Evolutionary conservation across 2,329 filamentous ascomycete species (phyloP), one percentile per base, ranked within the genome.

Genomic region (Fusarium mundagurra): DNA sequence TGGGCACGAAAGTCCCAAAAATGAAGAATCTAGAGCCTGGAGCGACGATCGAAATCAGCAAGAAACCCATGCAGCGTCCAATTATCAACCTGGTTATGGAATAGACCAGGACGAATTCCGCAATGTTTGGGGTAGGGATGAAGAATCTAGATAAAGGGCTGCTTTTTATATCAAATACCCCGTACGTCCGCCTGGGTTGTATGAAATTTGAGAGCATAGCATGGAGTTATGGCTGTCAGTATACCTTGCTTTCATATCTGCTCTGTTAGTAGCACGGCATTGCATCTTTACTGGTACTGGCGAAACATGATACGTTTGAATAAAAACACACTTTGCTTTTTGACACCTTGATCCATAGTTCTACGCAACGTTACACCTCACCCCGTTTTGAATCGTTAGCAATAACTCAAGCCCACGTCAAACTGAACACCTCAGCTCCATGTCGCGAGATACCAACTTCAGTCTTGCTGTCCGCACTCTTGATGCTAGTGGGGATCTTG

Each of bases 381-480:
- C 41, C 61, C 58, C 47, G 10, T 45, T 59, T 55, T 39, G 29
- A 54, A 44, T 41, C 31, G 34, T 31, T 18, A 47, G 43, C 31
- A 20, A 33, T 36, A 9, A 33, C 18, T 75, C 57, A 75, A 50
- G 61, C 77, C 84, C 83, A 86, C 8, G 67, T 78, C 72, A 87
- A 64, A 60, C 81, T 86, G 48, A 86, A 86, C 16, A 86, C 82
- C 45, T 82, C 78, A 4, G 81, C 74, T 6, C 83, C 85, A 17
- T 82, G 81, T 59, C 82, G 82, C 45, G 85, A 86, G 44, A 84
- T 81, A 16, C 85, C 85, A 36, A 87, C 82, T 77, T 86, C 85
- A 13, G 83, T 77, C 24, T 70, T 79, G 27, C 83, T 83, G 53
- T 85, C 82, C 17, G 74, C 80, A 55, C 78, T 84, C 69, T 77